Evolutionary conservation across 192 early-diverging fungal genomes (phyloP), one percentile per base, ranked within the genome.

Genomic region (Umbelopsis sp.): DNA sequence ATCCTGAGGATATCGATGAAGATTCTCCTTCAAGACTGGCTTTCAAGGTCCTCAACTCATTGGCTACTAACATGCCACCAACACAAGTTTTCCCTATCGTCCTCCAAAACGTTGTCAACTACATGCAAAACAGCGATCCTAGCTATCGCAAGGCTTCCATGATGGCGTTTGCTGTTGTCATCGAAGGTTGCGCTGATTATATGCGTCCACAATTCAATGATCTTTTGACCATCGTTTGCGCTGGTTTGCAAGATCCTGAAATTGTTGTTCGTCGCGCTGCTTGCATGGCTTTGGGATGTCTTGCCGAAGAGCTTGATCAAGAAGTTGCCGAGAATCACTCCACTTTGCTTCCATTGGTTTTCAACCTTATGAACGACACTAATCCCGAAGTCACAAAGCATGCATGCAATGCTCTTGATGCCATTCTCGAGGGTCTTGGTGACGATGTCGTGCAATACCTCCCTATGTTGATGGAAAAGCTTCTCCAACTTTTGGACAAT

Each of bases 101-200:
- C 51, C 84, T 92, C 66, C 71, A 87, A 8, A 78, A 86, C 69
- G 89, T 97, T 61, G 68, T 94, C 44, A 74, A 85, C 58, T 94
- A 95, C 71, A 90, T 93, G 90, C 89, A 91, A 64, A 93, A 87
- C 71, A 71, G 86, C 15, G 85, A 92, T 52, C 91, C 92, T 45
- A 81, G 83, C 52, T 88, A 81, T 73, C 87, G 95, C 64, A 94
- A 94, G 77, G 94, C 93, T 47, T 88, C 91, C 35, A 93, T 97
- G 92, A 87, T 97, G 76, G 86, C 90, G 25, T 86, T 97, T 72
- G 91, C 90, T 71, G 80, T 88, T 55, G 79, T 92, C 64, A 88
- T 94, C 33, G 95, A 97, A 76, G 92, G 93, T 12, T 92, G 92
- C 61, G 91, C 94, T 16, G 95, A 97, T 67, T 90, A 86, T 61